These are phyloP conservation scores for Helicocarpus griseus DNA, from an alignment of 2,329 filamentous ascomycete species.

Conservation along the genomic window DNA sequence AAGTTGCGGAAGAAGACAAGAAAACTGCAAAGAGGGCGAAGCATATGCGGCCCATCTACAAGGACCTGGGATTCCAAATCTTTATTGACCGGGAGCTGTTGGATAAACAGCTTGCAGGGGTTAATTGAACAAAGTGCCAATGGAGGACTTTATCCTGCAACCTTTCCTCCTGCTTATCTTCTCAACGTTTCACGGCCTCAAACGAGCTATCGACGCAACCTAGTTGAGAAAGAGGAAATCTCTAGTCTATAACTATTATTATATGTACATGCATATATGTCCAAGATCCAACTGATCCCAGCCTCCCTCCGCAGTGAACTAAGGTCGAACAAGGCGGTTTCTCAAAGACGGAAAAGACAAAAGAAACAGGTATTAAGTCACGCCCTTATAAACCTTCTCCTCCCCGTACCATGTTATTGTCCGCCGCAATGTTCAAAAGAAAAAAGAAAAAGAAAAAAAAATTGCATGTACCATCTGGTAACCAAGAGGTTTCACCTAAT, in stretches of 20 bases:
- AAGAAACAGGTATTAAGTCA: too few species aligned
- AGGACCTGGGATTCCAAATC: slow-evolving; percentile 15
- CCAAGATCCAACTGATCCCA: background rate
- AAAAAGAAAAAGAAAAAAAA: too few species aligned
- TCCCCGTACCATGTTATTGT: background rate
- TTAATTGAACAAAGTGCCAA: background rate
- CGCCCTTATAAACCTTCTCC: too few species aligned
- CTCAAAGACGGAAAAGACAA: too few species aligned
- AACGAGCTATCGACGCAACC: background rate
- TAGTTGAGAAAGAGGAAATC: background rate
- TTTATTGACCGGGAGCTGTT: background rate
- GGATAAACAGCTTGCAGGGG: background rate
- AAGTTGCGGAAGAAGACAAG: slow-evolving; percentile 9
- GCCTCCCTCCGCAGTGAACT: background rate
- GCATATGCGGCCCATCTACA: slow-evolving; percentile 55
- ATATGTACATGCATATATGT: background rate
- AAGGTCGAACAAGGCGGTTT: too few species aligned
- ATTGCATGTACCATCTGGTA: too few species aligned
- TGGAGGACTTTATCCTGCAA: too few species aligned
- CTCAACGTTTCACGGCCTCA: background rate
- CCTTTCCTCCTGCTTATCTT: background rate
- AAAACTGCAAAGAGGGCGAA: slow-evolving; percentile 41
- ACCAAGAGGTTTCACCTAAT: background rate
- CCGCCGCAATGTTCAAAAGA: background rate
- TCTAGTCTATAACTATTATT: background rate